Percentiles rank a stretch among this genome's conserved stretches.
Evolutionary conservation across 2,329 filamentous ascomycete genomes (phyloP).

Genomic region (Rhytidhysteron rufulum): DNA sequence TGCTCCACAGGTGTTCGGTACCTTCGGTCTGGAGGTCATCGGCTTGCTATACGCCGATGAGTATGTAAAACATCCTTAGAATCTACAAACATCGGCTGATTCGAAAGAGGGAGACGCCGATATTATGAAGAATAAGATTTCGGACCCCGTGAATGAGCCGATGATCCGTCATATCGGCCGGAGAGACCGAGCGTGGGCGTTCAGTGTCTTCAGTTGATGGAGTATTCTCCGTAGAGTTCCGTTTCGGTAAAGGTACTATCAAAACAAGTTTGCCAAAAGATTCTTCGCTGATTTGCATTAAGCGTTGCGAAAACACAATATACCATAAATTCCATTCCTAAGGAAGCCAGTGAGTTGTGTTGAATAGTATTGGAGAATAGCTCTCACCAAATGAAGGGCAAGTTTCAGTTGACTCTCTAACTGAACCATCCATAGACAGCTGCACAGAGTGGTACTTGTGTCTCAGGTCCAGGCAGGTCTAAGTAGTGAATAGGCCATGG

Average conservation of each 20-base stretch:
- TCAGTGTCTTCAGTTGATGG: neutral
- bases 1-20: neutral
- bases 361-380: conserved; percentile 4
- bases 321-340: conserved; percentile 1
- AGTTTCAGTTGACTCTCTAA: neutral
- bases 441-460: too few species aligned
- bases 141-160: neutral
- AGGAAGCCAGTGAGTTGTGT: conserved; percentile 2
- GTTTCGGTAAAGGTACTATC: neutral
- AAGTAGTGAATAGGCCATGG: too few species aligned
- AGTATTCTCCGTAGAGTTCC: neutral
- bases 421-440: too few species aligned
- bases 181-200: neutral
- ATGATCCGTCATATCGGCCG: neutral
- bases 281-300: neutral
- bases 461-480: too few species aligned
- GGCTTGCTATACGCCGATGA: neutral
- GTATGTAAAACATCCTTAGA: neutral
- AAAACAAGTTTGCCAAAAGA: neutral
- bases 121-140: conserved; percentile 1
- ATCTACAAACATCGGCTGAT: neutral
- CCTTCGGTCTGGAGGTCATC: neutral
- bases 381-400: neutral
- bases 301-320: neutral
- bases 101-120: conserved; percentile 1